These are phyloP conservation scores for Fraxinus excelsior DNA, from an alignment of 257 asterid species.

Conservation along the genomic window DNA sequence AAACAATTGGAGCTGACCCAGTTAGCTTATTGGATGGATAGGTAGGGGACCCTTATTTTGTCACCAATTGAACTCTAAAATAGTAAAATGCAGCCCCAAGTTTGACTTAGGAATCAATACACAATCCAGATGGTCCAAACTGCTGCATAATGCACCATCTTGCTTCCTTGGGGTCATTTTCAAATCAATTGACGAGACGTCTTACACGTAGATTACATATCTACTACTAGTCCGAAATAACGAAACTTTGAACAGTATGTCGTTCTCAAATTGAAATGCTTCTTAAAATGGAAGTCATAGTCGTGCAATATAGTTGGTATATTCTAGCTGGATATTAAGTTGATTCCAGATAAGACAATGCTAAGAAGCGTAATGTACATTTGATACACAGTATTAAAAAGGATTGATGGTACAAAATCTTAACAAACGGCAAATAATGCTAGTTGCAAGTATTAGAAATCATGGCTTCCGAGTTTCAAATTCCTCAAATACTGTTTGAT, in stretches of 20 bases:
- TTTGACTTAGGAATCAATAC: not conserved
- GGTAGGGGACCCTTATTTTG: slow-evolving; percentile 42
- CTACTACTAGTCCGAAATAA: too few relatives aligned
- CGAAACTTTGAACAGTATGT: not conserved
- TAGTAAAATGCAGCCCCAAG: too few relatives aligned
- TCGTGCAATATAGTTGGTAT: slow-evolving; percentile 1
- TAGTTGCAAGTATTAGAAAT: too few relatives aligned
- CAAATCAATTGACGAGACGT: not conserved
- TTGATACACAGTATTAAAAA: not conserved
- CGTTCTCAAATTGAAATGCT: not conserved
- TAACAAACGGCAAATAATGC: too few relatives aligned
- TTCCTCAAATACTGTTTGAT: not conserved
- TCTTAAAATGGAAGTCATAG: slow-evolving; percentile 10
- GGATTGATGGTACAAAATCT: slow-evolving; percentile 4
- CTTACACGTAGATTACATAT: too few relatives aligned
- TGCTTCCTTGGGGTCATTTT: too few relatives aligned
- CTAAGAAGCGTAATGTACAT: too few relatives aligned
- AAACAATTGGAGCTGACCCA: too few relatives aligned
- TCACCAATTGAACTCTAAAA: slow-evolving; percentile 15
- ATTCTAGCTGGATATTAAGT: not conserved
- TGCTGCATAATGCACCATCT: too few relatives aligned
- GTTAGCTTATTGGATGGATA: slow-evolving; percentile 37
- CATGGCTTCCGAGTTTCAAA: too few relatives aligned
- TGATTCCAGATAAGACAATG: not conserved
- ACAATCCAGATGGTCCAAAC: slow-evolving; percentile 4